phyloP scores from a whole-genome alignment of 331 rosid species.

The Dryas integrifolia region DNA sequence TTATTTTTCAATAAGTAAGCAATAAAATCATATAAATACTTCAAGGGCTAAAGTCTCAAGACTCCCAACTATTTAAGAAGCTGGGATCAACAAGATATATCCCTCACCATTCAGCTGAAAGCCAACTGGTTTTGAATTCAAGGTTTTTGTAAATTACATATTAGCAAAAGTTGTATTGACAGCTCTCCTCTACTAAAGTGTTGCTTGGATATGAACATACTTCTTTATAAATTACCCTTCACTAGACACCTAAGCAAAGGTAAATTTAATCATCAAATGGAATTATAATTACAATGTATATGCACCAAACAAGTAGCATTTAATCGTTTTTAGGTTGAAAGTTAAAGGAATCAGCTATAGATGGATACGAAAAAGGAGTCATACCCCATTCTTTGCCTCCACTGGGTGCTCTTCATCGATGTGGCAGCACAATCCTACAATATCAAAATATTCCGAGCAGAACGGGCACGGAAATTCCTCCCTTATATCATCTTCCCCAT shows the following conservation, averaged over 20 bases:
- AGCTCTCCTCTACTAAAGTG: neutral
- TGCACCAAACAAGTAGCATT: conserved; percentile 8
- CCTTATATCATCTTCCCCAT: conserved; percentile 77
- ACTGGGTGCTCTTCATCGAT: conserved; percentile 93
- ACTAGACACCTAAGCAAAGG: neutral
- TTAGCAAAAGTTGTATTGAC: neutral
- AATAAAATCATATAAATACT: neutral
- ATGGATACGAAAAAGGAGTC: conserved; percentile 22
- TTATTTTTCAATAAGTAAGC: neutral
- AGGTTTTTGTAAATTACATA: neutral
- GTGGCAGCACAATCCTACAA: conserved; percentile 94
- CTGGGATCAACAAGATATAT: neutral
- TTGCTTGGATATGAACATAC: neutral
- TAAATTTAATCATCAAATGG: conserved; percentile 7
- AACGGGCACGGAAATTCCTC: conserved; percentile 94
- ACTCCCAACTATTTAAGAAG: neutral
- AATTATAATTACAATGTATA: conserved; percentile 3
- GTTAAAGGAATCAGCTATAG: neutral
- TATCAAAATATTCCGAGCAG: conserved; percentile 86
- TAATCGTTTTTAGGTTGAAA: neutral
- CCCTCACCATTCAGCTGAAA: neutral
- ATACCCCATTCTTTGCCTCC: conserved; percentile 90
- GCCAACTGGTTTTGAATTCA: neutral
- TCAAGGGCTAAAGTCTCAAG: neutral
- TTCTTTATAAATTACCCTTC: neutral